Evolutionary conservation across 441 rosid species (phyloP).

Genomic region (Adansonia madagascariensis): DNA sequence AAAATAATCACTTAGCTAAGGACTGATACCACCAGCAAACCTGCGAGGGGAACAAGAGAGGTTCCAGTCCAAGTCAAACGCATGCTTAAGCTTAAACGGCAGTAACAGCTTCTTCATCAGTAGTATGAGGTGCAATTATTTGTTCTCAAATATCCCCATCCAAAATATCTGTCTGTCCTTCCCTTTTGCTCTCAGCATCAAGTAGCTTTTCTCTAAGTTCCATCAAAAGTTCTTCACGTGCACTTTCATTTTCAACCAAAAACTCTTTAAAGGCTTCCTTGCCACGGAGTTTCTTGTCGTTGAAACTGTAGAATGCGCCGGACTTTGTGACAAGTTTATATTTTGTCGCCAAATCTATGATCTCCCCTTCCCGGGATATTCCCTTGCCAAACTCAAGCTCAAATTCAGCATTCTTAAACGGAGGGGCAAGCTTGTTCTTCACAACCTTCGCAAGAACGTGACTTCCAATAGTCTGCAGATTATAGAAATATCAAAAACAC

Average conservation of each 20-base stretch:
- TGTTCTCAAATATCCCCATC: constrained; percentile 45
- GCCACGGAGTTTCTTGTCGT: constrained; percentile 62
- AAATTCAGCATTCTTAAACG: constrained; percentile 78
- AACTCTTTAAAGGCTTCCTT: constrained; percentile 68
- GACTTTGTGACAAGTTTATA: constrained; percentile 61
- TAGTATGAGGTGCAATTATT: constrained; percentile 50
- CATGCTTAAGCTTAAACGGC: constrained; percentile 58
- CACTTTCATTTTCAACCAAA: constrained; percentile 47
- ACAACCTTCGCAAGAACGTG: constrained; percentile 80
- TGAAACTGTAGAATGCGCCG: constrained; percentile 49
- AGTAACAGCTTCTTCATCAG: constrained; percentile 71
- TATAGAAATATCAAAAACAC: constrained; percentile 17
- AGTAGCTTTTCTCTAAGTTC: constrained; percentile 65
- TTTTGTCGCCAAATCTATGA: constrained; percentile 75
- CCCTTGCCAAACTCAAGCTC: constrained; percentile 97
- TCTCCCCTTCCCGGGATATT: constrained; percentile 70
- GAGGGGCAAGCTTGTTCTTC: constrained; percentile 97
- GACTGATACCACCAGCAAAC: constrained; percentile 17
- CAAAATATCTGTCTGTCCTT: constrained; percentile 29
- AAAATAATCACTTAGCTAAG: background rate
- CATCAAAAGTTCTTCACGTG: constrained; percentile 59
- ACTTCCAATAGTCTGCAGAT: constrained; percentile 71
- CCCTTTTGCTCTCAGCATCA: constrained; percentile 38
- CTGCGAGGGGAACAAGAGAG: constrained; percentile 23
- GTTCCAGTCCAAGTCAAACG: background rate